Conservation (phyloP, 1,139 yeast genomes). For the Taphrina wiesneri region DNA sequence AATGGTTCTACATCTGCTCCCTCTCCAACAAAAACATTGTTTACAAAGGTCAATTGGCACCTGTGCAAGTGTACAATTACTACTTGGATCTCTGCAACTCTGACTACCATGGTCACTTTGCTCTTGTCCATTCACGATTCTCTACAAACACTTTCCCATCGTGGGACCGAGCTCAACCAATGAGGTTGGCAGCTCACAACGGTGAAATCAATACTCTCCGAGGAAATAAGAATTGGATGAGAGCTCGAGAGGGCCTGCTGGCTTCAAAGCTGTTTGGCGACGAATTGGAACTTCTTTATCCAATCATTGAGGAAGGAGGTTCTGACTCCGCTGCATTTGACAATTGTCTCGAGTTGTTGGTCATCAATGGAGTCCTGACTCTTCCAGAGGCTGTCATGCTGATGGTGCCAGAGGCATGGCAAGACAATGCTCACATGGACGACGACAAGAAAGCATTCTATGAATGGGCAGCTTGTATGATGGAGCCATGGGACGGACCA, state of each 20-base stretch:
- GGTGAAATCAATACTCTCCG: slow-evolving; percentile 97
- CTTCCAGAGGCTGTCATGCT: slow-evolving; percentile 97
- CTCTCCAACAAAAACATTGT: slow-evolving; percentile 85
- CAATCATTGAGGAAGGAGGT: slow-evolving; percentile 97
- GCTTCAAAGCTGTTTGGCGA: slow-evolving; percentile 82
- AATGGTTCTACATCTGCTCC: slow-evolving; percentile 97
- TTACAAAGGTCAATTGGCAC: slow-evolving; percentile 96
- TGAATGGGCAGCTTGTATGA: slow-evolving; percentile 98
- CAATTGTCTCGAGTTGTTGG: slow-evolving; percentile 87
- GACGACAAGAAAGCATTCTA: slow-evolving; percentile 90
- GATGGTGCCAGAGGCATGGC: slow-evolving; percentile 98
- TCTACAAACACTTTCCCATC: slow-evolving; percentile 98
- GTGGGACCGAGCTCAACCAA: slow-evolving; percentile 99
- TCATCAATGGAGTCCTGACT: slow-evolving; percentile 85
- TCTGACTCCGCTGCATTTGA: slow-evolving; percentile 99
- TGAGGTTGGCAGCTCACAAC: slow-evolving; percentile 96
- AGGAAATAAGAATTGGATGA: slow-evolving; percentile 99
- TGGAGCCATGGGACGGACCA: slow-evolving; percentile 99
- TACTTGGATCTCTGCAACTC: slow-evolving; percentile 90
- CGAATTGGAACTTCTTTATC: slow-evolving; percentile 84
- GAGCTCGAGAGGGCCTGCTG: slow-evolving; percentile 98
- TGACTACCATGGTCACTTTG: slow-evolving; percentile 92
- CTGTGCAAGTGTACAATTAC: slow-evolving; percentile 91
- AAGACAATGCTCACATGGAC: slow-evolving; percentile 77
- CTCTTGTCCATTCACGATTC: slow-evolving; percentile 94